Evolutionary conservation across 768 basidiomycete species (phyloP).

Genomic region (Russula compacta): DNA sequence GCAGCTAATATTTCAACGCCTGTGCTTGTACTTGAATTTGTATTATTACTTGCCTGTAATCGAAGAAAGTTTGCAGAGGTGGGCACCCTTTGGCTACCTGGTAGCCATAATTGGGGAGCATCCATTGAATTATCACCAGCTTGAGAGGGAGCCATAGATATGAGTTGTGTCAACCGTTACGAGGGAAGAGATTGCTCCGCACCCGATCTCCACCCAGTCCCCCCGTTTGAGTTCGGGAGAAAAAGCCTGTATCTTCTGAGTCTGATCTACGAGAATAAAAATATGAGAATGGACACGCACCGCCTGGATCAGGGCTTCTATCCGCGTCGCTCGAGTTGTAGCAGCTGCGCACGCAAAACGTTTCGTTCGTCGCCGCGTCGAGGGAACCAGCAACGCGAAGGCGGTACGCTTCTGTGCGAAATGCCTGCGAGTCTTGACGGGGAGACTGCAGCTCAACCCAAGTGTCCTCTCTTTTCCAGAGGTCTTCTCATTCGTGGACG

Average conservation of each 20-base stretch:
- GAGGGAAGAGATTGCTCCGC: not conserved
- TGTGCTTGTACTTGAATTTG: not conserved
- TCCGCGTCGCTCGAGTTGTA: constrained; percentile 6
- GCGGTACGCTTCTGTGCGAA: constrained; percentile 10
- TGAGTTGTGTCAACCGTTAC: not conserved
- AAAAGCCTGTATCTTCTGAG: constrained; percentile 2
- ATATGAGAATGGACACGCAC: not conserved
- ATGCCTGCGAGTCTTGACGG: constrained; percentile 1
- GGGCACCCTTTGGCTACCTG: not conserved
- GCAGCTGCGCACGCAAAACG: not conserved
- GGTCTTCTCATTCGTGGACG: not conserved
- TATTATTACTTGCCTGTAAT: constrained; percentile 1
- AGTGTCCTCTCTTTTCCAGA: constrained; percentile 2
- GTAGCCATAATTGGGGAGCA: not conserved
- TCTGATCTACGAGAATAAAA: not conserved
- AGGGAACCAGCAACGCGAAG: no score
- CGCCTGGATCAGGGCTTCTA: constrained; percentile 2
- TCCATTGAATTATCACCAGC: not conserved
- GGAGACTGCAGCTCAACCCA: constrained; percentile 1
- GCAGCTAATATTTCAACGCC: not conserved
- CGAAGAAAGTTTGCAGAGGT: not conserved
- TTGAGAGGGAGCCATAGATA: not conserved
- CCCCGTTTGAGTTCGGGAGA: constrained; percentile 7
- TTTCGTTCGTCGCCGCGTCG: not conserved
- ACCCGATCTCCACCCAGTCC: not conserved